Base-by-base conservation (phyloP, 495 filamentous ascomycete species). In the Xylaria curta region DNA sequence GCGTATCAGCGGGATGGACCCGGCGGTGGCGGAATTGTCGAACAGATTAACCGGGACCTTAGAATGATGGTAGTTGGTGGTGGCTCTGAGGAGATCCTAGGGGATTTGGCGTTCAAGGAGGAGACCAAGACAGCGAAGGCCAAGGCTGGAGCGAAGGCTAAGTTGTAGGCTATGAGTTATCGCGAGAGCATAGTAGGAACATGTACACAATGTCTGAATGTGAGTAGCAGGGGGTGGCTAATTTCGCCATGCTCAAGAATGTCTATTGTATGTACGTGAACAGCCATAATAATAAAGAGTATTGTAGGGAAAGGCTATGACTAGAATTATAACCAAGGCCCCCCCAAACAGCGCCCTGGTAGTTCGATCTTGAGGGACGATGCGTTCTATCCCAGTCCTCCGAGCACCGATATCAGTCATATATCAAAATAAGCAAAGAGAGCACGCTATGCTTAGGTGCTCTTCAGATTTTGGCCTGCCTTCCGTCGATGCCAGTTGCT, bases 11-110 rank as follows among this genome's bases (percentile, higher is more conserved):
- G 81, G 70, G 81, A 81, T 51, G 87, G 87, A 0, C 84, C 84
- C 58, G 87, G 87, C 0, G 86, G 83, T 17, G 70, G 63, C 19
- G 70, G 64, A 6, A 73, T 81, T 4, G 81, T 89, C 42, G 87
- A 89, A 76, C 87, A 89, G 75, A 88, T 89, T 64, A 87, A 83
- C 73, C 80, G 87, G 38, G 87, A 89, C 80, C 80, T 85, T 40
- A 80, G 87, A 47, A 86, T 89, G 69, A 86, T 88, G 81, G 85
- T 88, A 59, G 86, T 89, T 21, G 85, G 87, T 24, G 87, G 87
- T 36, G 87, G 87, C 2, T 87, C 84, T 70, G 87, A 89, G 74
- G 87, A 90, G 76, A 88, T 89, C 33, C 82, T 90, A 75, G 81
- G 79, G 51, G 86, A 87, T 51, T 71, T 89, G 70, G 87, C 86